These are phyloP conservation scores for Globisporangium canariense DNA, from an alignment of 352 stramenopile species.

Conservation along the genomic window DNA sequence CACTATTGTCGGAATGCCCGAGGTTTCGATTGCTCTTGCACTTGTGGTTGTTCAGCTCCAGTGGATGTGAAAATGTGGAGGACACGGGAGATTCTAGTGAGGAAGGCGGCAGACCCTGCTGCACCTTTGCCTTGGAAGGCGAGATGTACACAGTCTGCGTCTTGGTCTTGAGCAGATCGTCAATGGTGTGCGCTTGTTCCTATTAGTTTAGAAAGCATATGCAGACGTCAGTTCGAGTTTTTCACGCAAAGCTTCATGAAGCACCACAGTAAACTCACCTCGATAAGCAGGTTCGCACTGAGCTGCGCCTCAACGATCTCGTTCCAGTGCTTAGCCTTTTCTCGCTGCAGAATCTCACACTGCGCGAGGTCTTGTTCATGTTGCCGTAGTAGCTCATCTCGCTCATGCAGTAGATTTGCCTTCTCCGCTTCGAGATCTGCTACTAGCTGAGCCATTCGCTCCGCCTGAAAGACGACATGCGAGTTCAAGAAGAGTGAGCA, in stretches of 20 bases:
- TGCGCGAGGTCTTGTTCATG: conserved; percentile 45
- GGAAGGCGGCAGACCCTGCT: not conserved
- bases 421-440: conserved; percentile 37
- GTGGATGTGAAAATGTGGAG: conserved; percentile 10
- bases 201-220: conserved; percentile 19
- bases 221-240: not conserved
- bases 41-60: not conserved
- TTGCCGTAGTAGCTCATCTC: conserved; percentile 34
- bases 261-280: conserved; percentile 28
- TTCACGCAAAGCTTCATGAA: not conserved
- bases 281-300: conserved; percentile 71
- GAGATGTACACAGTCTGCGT: conserved; percentile 30
- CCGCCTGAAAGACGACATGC: conserved; percentile 16
- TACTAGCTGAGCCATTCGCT: conserved; percentile 31
- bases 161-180: conserved; percentile 61
- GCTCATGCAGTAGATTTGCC: conserved; percentile 31
- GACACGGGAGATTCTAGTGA: conserved; percentile 11
- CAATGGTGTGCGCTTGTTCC: conserved; percentile 76
- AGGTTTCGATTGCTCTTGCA: not conserved
- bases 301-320: conserved; percentile 69
- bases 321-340: conserved; percentile 68
- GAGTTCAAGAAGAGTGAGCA: not conserved
- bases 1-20: not conserved
- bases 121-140: conserved; percentile 25
- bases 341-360: conserved; percentile 50